A percentile compares a stretch with the other conserved stretches of the same genome.
These are phyloP conservation scores for Moringa oleifera DNA, from an alignment of 345 rosid genomes.

Conservation along the genomic window DNA sequence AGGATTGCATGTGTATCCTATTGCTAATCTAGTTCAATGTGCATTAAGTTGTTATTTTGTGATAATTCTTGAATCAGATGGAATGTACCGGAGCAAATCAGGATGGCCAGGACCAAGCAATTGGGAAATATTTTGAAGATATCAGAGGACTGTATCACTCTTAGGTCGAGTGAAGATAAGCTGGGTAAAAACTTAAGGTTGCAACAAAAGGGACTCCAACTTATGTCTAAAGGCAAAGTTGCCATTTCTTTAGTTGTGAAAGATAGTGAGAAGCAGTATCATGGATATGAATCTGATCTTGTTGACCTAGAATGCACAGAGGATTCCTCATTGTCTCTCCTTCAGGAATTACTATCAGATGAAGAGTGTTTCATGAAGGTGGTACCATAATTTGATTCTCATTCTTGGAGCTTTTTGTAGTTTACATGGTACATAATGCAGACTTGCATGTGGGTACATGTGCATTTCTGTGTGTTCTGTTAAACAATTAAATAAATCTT, in stretches of 20 bases:
- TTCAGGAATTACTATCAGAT: conserved; percentile 37
- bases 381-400: conserved; percentile 8
- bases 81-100: conserved; percentile 37
- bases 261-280: conserved; percentile 22
- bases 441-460: not conserved
- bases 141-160: conserved; percentile 32
- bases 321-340: conserved; percentile 17
- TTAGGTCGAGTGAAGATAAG: conserved; percentile 34
- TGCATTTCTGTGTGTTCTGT: not conserved
- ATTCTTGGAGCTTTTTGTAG: conserved; percentile 8
- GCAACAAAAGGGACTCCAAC: conserved; percentile 43
- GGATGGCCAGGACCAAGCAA: conserved; percentile 27
- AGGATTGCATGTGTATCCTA: not conserved
- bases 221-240: conserved; percentile 56
- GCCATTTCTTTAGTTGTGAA: conserved; percentile 51
- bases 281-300: conserved; percentile 17
- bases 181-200: conserved; percentile 30
- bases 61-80: conserved; percentile 37
- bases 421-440: not conserved
- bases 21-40: not conserved
- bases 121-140: conserved; percentile 37
- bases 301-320: conserved; percentile 22
- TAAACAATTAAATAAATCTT: not conserved
- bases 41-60: conserved; percentile 11
- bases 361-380: conserved; percentile 58